These are phyloP conservation scores for Batkoa obscura DNA, from an alignment of 371 early-diverging fungal species.

Conservation along the genomic window DNA sequence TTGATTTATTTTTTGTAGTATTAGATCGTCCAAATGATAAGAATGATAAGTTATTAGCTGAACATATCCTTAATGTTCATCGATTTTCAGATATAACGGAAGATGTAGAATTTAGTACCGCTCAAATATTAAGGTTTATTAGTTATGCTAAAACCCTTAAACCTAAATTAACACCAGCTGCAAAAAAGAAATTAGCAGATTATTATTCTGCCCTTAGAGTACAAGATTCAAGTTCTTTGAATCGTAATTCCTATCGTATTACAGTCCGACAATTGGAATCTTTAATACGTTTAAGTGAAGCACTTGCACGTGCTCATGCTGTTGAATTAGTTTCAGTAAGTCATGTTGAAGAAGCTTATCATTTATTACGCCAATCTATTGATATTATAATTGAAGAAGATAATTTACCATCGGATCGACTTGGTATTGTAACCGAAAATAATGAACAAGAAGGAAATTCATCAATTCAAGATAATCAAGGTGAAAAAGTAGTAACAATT, in stretches of 20 bases:
- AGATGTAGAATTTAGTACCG: conserved; percentile 15
- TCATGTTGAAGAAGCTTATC: conserved; percentile 84
- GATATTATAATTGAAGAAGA: conserved; percentile 81
- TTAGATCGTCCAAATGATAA: conserved; percentile 88
- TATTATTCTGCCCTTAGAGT: conserved; percentile 85
- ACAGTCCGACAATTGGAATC: conserved; percentile 97
- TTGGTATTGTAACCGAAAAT: conserved; percentile 1
- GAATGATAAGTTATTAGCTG: conserved; percentile 84
- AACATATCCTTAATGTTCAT: conserved; percentile 89
- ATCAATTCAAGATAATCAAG: conserved; percentile 4
- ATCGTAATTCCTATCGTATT: conserved; percentile 78
- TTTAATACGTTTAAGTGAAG: conserved; percentile 94
- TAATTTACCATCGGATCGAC: conserved; percentile 38
- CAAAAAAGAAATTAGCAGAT: conserved; percentile 55
- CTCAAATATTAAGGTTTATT: conserved; percentile 70
- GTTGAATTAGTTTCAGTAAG: conserved; percentile 40
- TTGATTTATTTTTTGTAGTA: conserved; percentile 99
- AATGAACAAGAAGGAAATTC: conserved; percentile 13
- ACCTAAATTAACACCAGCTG: conserved; percentile 69
- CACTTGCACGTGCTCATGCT: conserved; percentile 86
- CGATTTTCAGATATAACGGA: conserved; percentile 48
- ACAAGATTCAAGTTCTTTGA: conserved; percentile 57
- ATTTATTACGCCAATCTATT: conserved; percentile 80
- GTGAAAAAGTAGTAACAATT: conserved; percentile 5
- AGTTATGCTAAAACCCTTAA: conserved; percentile 73